phyloP scores from a whole-genome alignment of 257 asterid species.

The Eucommia ulmoides region DNA sequence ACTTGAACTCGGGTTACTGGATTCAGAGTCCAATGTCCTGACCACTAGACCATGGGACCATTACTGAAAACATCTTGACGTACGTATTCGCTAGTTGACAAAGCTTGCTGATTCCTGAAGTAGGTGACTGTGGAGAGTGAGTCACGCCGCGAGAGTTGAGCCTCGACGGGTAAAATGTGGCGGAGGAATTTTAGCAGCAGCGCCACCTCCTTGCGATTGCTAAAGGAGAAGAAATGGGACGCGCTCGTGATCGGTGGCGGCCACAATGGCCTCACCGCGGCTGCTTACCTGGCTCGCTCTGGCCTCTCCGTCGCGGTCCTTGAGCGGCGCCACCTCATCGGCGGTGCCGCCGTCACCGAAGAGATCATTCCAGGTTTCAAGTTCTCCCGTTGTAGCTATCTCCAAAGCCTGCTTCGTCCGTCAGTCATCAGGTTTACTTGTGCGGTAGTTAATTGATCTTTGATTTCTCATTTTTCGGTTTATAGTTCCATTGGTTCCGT shows the following conservation, averaged over 20 bases:
- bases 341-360: slow-evolving; percentile 97
- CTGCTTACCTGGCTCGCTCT: slow-evolving; percentile 87
- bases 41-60: too few species aligned
- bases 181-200: slow-evolving; percentile 30
- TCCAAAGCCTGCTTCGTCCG: slow-evolving; percentile 96
- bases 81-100: too few species aligned
- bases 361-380: slow-evolving; percentile 87
- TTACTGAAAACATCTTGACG: too few species aligned
- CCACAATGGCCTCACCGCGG: slow-evolving; percentile 93
- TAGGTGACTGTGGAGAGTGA: too few species aligned
- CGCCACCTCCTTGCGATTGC: slow-evolving; percentile 14
- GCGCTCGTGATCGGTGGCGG: slow-evolving; percentile 89
- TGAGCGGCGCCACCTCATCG: slow-evolving; percentile 92
- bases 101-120: too few species aligned
- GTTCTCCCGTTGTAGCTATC: slow-evolving; percentile 94
- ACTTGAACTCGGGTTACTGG: too few species aligned
- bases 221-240: slow-evolving; percentile 60
- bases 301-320: slow-evolving; percentile 97
- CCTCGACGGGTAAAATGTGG: slow-evolving; percentile 40
- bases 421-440: slow-evolving; percentile 36
- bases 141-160: too few species aligned
- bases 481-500: background rate
- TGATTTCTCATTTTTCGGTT: background rate
- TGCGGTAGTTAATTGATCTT: background rate
- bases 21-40: too few species aligned